Percentiles rank a stretch among this genome's conserved stretches.
phyloP scores from a whole-genome alignment of 2,329 filamentous ascomycete species.

The Aspergillus oerlinghausenensis region DNA sequence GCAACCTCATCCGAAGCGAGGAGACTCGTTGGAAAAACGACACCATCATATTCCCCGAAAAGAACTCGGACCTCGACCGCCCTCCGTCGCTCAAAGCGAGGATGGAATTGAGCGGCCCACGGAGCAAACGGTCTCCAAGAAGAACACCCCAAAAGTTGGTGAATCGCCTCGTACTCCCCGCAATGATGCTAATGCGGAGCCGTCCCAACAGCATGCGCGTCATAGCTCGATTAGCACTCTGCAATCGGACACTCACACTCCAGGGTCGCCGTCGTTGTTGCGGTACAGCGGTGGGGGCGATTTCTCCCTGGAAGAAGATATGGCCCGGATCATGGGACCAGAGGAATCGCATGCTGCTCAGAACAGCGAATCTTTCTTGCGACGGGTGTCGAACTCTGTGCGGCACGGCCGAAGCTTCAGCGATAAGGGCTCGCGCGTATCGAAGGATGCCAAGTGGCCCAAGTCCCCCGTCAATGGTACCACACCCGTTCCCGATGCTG shows the following conservation, averaged over 20 bases:
- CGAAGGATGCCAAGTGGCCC: conserved; percentile 65
- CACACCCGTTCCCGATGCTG: conserved; percentile 56
- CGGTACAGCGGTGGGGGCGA: conserved; percentile 75
- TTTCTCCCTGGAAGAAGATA: conserved; percentile 93
- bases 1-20: conserved; percentile 49
- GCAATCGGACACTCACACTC: conserved; percentile 32
- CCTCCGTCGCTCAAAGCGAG: conserved; percentile 30
- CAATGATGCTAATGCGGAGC: conserved; percentile 39
- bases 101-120: conserved; percentile 24
- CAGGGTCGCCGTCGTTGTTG: conserved; percentile 62
- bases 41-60: conserved; percentile 59
- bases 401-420: conserved; percentile 89
- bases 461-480: conserved; percentile 58
- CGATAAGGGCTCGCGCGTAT: conserved; percentile 54
- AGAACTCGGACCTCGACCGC: conserved; percentile 48
- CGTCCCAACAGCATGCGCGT: conserved; percentile 23
- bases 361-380: conserved; percentile 71
- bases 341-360: conserved; percentile 52
- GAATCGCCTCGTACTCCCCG: conserved; percentile 46
- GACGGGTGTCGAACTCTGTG: conserved; percentile 87
- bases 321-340: conserved; percentile 78
- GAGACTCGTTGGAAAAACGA: conserved; percentile 55
- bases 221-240: conserved; percentile 49
- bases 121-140: conserved; percentile 35
- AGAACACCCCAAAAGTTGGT: conserved; percentile 38